Evolutionary conservation across 2,329 filamentous ascomycete genomes (phyloP), one percentile per base, ranked within the genome.

Genomic region (Beauveria varroae): DNA sequence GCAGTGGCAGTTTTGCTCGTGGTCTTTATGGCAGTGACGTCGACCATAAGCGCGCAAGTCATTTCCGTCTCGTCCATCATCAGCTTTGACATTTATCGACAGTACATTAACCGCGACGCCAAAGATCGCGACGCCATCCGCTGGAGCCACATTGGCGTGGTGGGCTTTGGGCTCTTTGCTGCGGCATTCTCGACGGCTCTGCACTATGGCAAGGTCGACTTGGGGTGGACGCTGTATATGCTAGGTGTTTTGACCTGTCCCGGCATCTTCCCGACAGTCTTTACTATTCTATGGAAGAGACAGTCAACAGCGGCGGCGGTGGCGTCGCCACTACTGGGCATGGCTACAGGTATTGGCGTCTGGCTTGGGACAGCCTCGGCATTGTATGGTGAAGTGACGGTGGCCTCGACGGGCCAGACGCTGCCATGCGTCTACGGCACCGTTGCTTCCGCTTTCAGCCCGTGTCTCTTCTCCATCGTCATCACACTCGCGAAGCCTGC

Each of bases 1-100:
- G 88, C 88, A 0, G 85, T 82, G 1, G 87, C 86, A 0, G 84
- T 87, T 1, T 76, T 90, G 0, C 74, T 91, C 5, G 80, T 90
- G 59, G 84, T 88, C 12, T 90, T 91, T 76, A 90, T 91, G 87
- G 88, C 88, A 2, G 86, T 90, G n/a, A 90, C 87, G 1, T 81
- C 78, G 0, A 82, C 79, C 0, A 74, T 81, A 2, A 80, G 77
- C 0, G 79, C 80, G 0, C 79, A 82, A 50, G 75, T 82, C 1
- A 81, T 83, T 53, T 79, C 80, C 1, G 79, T 81, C 2, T 80
- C 77, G 5, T 81, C 79, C 0, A 82, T 83, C 56, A 76, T 83
- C 54, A 79, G 75, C 52, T 83, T 82, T 56, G 80, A 83, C 50
- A 78, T 83, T 1, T 83, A 82, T 65, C 73, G 79, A 0, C 75